Evolutionary conservation across 441 rosid species (phyloP).

Genomic region (Eruca vesicaria): DNA sequence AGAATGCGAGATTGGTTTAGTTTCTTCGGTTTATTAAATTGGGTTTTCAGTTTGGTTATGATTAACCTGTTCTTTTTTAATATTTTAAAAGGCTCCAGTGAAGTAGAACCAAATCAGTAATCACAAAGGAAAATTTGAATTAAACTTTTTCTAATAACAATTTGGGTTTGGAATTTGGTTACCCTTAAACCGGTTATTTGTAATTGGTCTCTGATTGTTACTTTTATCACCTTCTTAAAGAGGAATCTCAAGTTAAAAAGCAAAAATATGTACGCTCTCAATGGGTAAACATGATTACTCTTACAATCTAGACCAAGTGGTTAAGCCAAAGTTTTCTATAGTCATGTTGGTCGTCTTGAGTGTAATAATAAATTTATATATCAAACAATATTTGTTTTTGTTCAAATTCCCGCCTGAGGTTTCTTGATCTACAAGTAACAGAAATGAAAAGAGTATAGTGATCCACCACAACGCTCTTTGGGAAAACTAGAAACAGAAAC

Average conservation of each 20-base stretch:
- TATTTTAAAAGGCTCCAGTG: background rate
- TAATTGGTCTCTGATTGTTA: background rate
- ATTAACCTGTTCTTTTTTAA: background rate
- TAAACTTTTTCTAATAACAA: background rate
- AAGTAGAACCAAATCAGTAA: background rate
- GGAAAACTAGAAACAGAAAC: constrained; percentile 1
- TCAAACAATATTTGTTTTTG: background rate
- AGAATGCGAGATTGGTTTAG: background rate
- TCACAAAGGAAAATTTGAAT: background rate
- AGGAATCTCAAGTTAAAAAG: background rate
- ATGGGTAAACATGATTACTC: constrained; percentile 37
- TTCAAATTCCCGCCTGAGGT: background rate
- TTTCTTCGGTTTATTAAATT: background rate
- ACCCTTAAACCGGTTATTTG: background rate
- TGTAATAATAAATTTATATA: background rate
- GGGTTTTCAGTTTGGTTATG: background rate
- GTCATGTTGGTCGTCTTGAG: background rate
- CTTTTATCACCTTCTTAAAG: background rate
- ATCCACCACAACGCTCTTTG: background rate
- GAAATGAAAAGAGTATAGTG: background rate
- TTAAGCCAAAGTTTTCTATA: background rate
- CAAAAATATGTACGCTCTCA: constrained; percentile 6
- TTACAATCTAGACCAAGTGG: background rate
- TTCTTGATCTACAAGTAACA: background rate
- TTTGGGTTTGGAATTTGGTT: background rate